Percentiles rank a stretch among this genome's conserved stretches.
These are phyloP conservation scores for Diplodia scrobiculata DNA, from an alignment of 2,329 filamentous ascomycete genomes.

Conservation along the genomic window DNA sequence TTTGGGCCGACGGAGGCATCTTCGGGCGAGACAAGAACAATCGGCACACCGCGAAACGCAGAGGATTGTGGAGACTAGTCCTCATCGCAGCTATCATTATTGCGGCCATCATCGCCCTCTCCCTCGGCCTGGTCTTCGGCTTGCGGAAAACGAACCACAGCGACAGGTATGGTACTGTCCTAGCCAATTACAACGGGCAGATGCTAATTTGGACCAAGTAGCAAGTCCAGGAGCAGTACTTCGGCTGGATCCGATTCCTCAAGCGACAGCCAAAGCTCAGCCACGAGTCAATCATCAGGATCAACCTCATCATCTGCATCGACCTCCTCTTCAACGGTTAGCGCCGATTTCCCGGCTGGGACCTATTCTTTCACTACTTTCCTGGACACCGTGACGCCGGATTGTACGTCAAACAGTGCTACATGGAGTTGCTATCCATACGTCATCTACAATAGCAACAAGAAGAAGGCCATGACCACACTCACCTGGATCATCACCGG, in stretches of 20 bases:
- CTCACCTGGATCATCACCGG: conserved; percentile 65
- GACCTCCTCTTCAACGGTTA: conserved; percentile 31
- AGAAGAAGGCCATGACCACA: conserved; percentile 50
- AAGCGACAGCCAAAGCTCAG: background rate
- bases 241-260: conserved; percentile 2
- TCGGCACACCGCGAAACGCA: conserved; percentile 33
- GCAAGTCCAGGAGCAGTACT: conserved; percentile 5
- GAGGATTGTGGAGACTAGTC: conserved; percentile 46
- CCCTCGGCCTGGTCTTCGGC: conserved; percentile 47
- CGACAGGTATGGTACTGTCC: conserved; percentile 23
- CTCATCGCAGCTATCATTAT: conserved; percentile 42
- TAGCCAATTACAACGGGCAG: background rate
- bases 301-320: background rate
- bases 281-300: background rate
- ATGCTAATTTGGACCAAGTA: conserved; percentile 1
- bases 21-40: conserved; percentile 30
- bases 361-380: conserved; percentile 64
- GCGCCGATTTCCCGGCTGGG: conserved; percentile 60
- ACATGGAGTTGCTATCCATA: conserved; percentile 67
- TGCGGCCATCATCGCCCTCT: conserved; percentile 43
- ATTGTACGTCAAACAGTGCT: conserved; percentile 60
- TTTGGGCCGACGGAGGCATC: conserved; percentile 40
- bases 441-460: conserved; percentile 51
- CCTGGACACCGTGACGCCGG: conserved; percentile 56
- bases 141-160: conserved; percentile 40